Percentiles rank a stretch among this genome's conserved stretches.
Conservation (phyloP, 106 monocot species). For the Apostasia ramifera region DNA sequence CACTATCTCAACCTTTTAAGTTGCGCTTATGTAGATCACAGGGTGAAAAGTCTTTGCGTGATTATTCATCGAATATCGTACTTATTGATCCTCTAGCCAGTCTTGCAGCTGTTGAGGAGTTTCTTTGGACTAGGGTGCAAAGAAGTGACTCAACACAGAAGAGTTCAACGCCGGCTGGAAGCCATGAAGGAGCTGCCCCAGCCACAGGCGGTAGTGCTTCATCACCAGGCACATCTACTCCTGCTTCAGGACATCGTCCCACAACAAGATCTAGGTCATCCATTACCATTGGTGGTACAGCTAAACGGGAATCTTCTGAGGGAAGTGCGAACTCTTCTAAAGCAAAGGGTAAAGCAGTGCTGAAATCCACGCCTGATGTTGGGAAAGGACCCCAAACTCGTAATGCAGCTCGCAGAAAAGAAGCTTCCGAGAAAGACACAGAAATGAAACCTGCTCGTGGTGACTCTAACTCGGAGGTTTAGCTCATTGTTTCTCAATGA, state of each 20-base stretch:
- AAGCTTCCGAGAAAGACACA: conserved; percentile 59
- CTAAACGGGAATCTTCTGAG: conserved; percentile 54
- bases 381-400: conserved; percentile 75
- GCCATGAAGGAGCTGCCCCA: conserved; percentile 41
- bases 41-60: conserved; percentile 90
- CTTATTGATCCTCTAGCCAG: conserved; percentile 94
- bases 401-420: conserved; percentile 67
- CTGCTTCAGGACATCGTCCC: conserved; percentile 47
- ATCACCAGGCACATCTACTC: conserved; percentile 37
- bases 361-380: conserved; percentile 61
- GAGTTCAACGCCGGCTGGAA: conserved; percentile 33
- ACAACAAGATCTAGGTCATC: conserved; percentile 77
- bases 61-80: conserved; percentile 95
- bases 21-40: conserved; percentile 79
- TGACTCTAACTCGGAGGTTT: conserved; percentile 78
- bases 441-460: conserved; percentile 53
- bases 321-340: conserved; percentile 53
- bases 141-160: conserved; percentile 66
- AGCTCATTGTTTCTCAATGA: neutral
- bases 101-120: conserved; percentile 90
- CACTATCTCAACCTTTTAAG: conserved; percentile 83
- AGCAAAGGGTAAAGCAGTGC: conserved; percentile 90
- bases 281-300: conserved; percentile 39
- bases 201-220: conserved; percentile 37
- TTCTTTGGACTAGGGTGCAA: conserved; percentile 93